Evolutionary conservation across 352 stramenopile species (phyloP).

Genomic region (Phytophthora chlamydospora): DNA sequence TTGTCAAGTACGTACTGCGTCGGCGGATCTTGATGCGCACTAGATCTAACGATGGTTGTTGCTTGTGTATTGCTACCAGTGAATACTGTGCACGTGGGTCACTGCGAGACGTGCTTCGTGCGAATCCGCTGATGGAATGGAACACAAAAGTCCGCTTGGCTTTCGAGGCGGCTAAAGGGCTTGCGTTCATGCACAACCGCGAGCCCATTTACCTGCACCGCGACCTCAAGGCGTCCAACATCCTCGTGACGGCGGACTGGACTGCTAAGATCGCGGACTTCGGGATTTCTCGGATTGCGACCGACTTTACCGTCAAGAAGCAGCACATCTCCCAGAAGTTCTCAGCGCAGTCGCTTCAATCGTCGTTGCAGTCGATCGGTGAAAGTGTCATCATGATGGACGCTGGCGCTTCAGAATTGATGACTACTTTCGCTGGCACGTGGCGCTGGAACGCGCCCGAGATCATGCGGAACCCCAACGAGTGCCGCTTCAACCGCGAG

Average conservation of each 20-base stretch:
- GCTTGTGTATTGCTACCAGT: conserved; percentile 29
- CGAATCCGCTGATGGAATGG: conserved; percentile 72
- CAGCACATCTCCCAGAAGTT: conserved; percentile 28
- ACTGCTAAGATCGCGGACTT: conserved; percentile 80
- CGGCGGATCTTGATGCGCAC: neutral
- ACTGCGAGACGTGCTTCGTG: conserved; percentile 62
- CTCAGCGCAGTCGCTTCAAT: conserved; percentile 29
- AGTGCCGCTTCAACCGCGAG: conserved; percentile 71
- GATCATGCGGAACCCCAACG: conserved; percentile 72
- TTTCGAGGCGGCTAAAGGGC: conserved; percentile 70
- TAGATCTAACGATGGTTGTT: conserved; percentile 15
- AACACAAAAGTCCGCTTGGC: conserved; percentile 68
- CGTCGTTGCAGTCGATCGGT: conserved; percentile 29
- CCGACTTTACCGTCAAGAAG: conserved; percentile 64
- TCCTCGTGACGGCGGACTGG: conserved; percentile 76
- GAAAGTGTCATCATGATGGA: conserved; percentile 35
- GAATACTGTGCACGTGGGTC: conserved; percentile 74
- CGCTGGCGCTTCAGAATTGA: conserved; percentile 41
- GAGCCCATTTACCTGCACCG: conserved; percentile 78
- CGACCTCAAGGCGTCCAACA: conserved; percentile 79
- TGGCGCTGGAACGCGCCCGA: conserved; percentile 81
- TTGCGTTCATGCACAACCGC: conserved; percentile 83
- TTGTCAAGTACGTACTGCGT: conserved; percentile 66
- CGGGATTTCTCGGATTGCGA: conserved; percentile 74
- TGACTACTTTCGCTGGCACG: conserved; percentile 73